Evolutionary conservation across 345 rosid species (phyloP).

Genomic region (Salix koriyanagi): DNA sequence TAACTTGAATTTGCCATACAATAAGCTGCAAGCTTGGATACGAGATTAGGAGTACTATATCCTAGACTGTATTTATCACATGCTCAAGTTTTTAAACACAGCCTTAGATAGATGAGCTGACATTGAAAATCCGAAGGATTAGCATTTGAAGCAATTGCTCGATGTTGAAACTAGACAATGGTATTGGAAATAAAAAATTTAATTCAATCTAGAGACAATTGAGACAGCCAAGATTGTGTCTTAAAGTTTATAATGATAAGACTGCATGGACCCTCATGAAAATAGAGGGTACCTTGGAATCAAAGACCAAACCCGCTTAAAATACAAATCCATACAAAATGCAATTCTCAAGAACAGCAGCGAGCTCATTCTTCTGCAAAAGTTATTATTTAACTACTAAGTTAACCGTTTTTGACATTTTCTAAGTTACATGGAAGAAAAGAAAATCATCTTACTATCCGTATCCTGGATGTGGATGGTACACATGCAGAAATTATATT

Average conservation of each 20-base stretch:
- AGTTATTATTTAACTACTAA: neutral
- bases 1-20: neutral
- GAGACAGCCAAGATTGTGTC: neutral
- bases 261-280: neutral
- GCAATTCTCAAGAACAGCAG: neutral
- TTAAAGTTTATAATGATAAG: neutral
- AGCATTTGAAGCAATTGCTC: neutral
- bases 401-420: neutral
- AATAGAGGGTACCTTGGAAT: neutral
- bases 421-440: constrained; percentile 13
- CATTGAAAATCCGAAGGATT: neutral
- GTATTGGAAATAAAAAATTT: neutral
- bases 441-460: constrained; percentile 12
- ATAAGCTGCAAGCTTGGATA: neutral
- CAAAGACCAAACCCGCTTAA: neutral
- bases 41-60: neutral
- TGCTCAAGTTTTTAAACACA: neutral
- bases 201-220: neutral
- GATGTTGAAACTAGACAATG: neutral
- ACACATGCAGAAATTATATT: neutral
- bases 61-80: neutral
- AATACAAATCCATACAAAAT: neutral
- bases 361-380: neutral
- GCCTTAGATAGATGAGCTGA: neutral
- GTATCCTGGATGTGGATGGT: neutral